Percentiles rank a stretch among this genome's conserved stretches.
Conservation (phyloP, 441 rosid genomes). For the Croton setiger region DNA sequence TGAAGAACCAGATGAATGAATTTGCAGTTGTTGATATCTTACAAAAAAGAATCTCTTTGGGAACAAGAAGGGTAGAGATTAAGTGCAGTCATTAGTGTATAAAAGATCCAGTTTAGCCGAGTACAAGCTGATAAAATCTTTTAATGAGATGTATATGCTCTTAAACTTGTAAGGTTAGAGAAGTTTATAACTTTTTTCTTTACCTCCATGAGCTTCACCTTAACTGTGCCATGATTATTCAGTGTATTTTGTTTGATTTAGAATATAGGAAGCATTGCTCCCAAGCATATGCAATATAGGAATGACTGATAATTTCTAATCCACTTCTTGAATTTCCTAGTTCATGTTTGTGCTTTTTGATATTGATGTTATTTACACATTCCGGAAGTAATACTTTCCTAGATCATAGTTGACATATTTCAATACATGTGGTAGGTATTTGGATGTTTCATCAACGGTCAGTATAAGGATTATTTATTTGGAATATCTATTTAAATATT, state of each 20-base stretch:
- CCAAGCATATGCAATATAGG: neutral
- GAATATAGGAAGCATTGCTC: neutral
- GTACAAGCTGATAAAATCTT: neutral
- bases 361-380: conserved; percentile 1
- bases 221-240: neutral
- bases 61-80: neutral
- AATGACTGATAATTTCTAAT: neutral
- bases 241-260: neutral
- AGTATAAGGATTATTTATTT: neutral
- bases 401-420: neutral
- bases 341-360: neutral
- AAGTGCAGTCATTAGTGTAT: neutral
- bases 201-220: neutral
- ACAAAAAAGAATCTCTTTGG: neutral
- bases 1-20: neutral
- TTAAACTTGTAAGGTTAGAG: neutral
- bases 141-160: neutral
- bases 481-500: neutral
- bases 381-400: neutral
- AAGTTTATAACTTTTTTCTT: neutral
- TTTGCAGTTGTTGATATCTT: neutral
- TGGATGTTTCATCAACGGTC: neutral
- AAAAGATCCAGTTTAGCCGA: neutral
- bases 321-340: neutral
- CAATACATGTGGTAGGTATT: neutral